Evolutionary conservation across 192 early-diverging fungal genomes (phyloP), one percentile per base, ranked within the genome.

Genomic region (Gaertneriomyces semiglobifer): DNA sequence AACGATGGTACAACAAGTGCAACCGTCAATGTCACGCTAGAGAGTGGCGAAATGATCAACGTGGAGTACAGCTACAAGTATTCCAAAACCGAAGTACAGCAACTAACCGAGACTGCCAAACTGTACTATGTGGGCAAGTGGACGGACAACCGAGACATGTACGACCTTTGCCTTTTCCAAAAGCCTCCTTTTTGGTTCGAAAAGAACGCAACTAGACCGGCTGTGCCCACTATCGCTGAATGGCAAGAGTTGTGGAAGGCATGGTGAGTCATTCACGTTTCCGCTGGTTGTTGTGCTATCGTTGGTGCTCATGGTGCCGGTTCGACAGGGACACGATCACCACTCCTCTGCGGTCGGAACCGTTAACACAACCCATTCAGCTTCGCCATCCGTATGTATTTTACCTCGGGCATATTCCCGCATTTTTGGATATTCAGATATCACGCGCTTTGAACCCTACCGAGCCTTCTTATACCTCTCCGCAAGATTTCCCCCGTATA

Each of bases 51-150:
- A 69, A 74, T 91, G 10, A 90, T 98, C 63, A 89, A 92, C 70
- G 75, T 98, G 48, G 95, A 95, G 73, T 91, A 91, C 62, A 88
- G 89, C 1, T 88, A 91, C 85, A 97, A 97, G 79, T 95, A 89
- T 66, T 80, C 79, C 14, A 45, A 60, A 1, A 62, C 50, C 3
- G 92, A 91, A 56, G 78, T 69, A 1, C 10, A 55, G 39, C 19
- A 44, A 10, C 39, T 74, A n/a, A 65, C 68, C 7, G 62, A 70
- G n/a, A n/a, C 14, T 45, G 69, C 75, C 8, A 51, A 65, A 20
- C 60, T 83, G 57, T 70, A 74, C 56, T 46, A 72, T 58, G 62
- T 72, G 9, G 73, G 58, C 52, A 59, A 70, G 33, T 83, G 72
- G 72, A 77, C 77, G 5, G 81, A 83, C 44, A 41, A n/a, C 40